A percentile compares a stretch with the other conserved stretches of the same genome.
These are phyloP conservation scores for Passalora sequoiae DNA, from an alignment of 2,329 filamentous ascomycete genomes.

Conservation along the genomic window DNA sequence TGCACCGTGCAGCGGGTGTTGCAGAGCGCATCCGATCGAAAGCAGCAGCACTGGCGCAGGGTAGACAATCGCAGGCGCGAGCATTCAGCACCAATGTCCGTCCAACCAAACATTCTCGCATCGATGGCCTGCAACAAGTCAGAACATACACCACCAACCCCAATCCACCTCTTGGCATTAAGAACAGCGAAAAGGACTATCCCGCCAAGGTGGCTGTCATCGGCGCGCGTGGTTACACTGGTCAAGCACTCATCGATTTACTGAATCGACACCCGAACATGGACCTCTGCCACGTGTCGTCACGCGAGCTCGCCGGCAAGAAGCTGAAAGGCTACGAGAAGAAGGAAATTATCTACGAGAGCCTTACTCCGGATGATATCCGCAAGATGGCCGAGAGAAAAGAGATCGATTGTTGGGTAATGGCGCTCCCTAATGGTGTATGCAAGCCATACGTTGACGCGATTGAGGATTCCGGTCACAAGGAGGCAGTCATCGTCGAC, in stretches of 20 bases:
- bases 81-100: conserved; percentile 59
- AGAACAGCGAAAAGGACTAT: conserved; percentile 76
- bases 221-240: conserved; percentile 88
- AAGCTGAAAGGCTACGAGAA: conserved; percentile 86
- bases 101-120: conserved; percentile 16
- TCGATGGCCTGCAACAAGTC: conserved; percentile 18
- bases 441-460: conserved; percentile 93
- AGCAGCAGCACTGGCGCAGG: conserved; percentile 39
- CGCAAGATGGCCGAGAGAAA: conserved; percentile 76
- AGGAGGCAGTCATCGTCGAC: conserved; percentile 74
- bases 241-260: conserved; percentile 81
- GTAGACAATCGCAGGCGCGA: conserved; percentile 54
- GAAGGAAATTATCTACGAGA: conserved; percentile 87
- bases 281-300: conserved; percentile 87
- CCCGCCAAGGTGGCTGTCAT: conserved; percentile 81
- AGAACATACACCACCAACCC: conserved; percentile 65
- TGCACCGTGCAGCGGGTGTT: conserved; percentile 69
- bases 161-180: conserved; percentile 82
- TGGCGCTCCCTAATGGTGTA: conserved; percentile 92
- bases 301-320: conserved; percentile 82
- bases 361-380: conserved; percentile 79
- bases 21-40: conserved; percentile 56
- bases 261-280: conserved; percentile 84
- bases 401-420: conserved; percentile 92
- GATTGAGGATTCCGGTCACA: conserved; percentile 64